Conservation (phyloP, 805 yeast species). For the Kazachstania kunashirensis region DNA sequence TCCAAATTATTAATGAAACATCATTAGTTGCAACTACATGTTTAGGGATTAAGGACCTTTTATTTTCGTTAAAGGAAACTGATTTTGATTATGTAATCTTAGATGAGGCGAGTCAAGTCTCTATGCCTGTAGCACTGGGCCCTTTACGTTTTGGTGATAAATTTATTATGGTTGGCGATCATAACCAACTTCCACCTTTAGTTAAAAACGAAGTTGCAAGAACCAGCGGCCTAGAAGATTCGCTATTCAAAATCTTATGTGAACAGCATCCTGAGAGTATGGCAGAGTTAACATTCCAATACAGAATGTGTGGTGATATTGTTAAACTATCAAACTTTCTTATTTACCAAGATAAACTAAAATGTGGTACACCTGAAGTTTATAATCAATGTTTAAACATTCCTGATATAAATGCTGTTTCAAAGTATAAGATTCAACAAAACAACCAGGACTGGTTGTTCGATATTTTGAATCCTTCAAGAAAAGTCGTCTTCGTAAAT, state of each 20-base stretch:
- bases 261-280: constrained; percentile 65
- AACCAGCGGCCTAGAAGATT: constrained; percentile 46
- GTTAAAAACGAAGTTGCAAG: constrained; percentile 62
- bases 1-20: constrained; percentile 41
- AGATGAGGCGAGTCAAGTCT: constrained; percentile 94
- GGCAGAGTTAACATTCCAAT: constrained; percentile 71
- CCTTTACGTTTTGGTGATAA: constrained; percentile 70
- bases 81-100: constrained; percentile 86
- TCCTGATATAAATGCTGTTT: constrained; percentile 15
- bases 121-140: constrained; percentile 84
- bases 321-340: constrained; percentile 74
- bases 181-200: constrained; percentile 84
- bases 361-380: constrained; percentile 62
- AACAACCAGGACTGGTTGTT: constrained; percentile 41
- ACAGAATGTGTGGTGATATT: constrained; percentile 86
- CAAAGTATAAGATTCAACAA: not conserved
- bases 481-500: constrained; percentile 66
- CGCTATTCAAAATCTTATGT: constrained; percentile 67
- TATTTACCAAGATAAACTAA: constrained; percentile 64
- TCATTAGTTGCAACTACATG: constrained; percentile 85
- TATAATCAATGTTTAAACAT: constrained; percentile 48
- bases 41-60: constrained; percentile 43
- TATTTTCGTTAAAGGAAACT: constrained; percentile 29
- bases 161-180: constrained; percentile 94
- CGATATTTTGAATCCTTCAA: constrained; percentile 41